Evolutionary conservation across 768 basidiomycete genomes (phyloP), one percentile per base, ranked within the genome.

Genomic region (Pleurotus citrinopileatus): DNA sequence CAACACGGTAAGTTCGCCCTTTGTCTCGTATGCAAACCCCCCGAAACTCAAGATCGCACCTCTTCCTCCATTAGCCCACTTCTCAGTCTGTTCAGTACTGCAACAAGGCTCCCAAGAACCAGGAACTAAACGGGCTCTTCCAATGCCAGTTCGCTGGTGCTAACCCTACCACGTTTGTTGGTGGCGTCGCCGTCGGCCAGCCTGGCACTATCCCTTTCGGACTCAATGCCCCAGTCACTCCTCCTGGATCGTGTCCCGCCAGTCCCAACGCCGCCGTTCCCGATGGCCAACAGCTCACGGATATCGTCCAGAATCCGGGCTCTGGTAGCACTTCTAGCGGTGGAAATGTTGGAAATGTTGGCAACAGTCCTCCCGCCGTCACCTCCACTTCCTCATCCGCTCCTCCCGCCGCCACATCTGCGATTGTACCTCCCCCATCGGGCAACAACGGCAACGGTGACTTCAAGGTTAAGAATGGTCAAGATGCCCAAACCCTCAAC

Each of bases 131-230:
- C 45, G 81, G 81, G 6, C 68, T 80, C 26, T 83, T 78, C 69
- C 82, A 83, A 60, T 83, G 81, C 62, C 83, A 84, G 63, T 83
- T 76, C 65, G 65, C 71, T 57, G 74, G 80, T 51, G 72, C 70
- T 20, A 62, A 81, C 46, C 69, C 68, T 32, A 69, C 58, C 8
- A 71, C 66, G 1, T 83, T 83, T 59, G 75, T 75, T 45, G 75
- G 76, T 34, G 73, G 73, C 37, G 55, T 70, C 42, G 56, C 65
- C 7, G 70, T 75, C 29, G 82, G 82, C 19, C 64, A 57, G 5
- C 28, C 63, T 2, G 82, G 80, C 27, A 84, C 82, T 15, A 77
- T 82, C 54, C 82, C 83, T 6, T 76, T 82, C 48, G 79, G 79
- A 42, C 62, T 67, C 40, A 70, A 55, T 12, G 59, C 69, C 4